Base-by-base conservation (phyloP, 2,329 filamentous ascomycete genomes). In the Shiraia sp. region DNA sequence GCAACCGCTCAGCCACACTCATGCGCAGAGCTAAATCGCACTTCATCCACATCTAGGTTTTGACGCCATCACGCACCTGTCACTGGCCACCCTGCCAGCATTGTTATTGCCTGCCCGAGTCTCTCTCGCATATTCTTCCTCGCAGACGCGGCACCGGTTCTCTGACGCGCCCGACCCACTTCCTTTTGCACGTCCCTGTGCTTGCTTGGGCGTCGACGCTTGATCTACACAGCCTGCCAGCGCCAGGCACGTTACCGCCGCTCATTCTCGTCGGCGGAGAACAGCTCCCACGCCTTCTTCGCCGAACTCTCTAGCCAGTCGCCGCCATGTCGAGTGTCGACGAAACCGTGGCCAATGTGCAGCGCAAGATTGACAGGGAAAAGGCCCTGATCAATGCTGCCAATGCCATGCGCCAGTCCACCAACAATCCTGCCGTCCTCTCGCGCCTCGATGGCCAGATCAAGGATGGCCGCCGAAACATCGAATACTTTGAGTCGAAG, bases 281-380 rank as follows among this genome's bases (percentile, higher is more conserved):
- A 51, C 44, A 45, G 42, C 51, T 34, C 50, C 15, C 27, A 39
- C 51, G 53, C 50, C 42, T 55, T 58, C 55, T 54, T 56, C 53
- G 52, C 53, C 53, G 47, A 40, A 35, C 15, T 27, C 33, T 32
- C 25, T 41, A 45, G 34, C 40, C 42, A 10, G 17, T 49, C 36
- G 29, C 50, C 55, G 66, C 69, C 66, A 83, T 83, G 79, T 51
- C 57, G 75, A 76, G 75, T 66, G 75, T 81, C 68, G 80, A 85
- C 65, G 78, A 82, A 57, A 77, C 82, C 53, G 79, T 84, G 73
- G 83, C 83, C 73, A 87, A 90, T 72, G 90, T 99, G 75, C 84
- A 87, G 75, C 87, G 86, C 77, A 97, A 99, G 86, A 97, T 99
- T 73, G 90, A 96, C 79, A 86, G 92, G 70, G 93, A 99, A 75